Evolutionary conservation across 1,284 basidiomycete genomes (phyloP), one percentile per base, ranked within the genome.

Genomic region (Athelia psychrophila): DNA sequence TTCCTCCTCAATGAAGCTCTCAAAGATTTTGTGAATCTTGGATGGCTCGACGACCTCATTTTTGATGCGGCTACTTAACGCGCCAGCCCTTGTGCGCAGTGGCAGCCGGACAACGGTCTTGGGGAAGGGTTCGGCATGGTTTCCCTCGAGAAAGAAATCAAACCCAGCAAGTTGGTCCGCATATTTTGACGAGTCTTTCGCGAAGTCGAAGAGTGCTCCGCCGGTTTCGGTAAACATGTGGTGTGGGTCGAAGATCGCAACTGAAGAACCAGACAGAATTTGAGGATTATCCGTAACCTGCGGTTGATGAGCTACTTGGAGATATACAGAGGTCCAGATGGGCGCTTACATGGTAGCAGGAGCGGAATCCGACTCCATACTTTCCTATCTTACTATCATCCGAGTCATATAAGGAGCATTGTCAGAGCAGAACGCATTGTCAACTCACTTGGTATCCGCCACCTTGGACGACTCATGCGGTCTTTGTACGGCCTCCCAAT

Each of bases 251-350:
- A 80, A 69, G 33, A 79, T 69, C 1, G 67, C 72, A 1, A 80
- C 57, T 3, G 58, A 60, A 4, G 60, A 47, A 2, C 65, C 70
- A 0, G 79, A 81, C 3, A 80, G 62, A 46, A 80, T 71, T 62
- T 80, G 75, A 0, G 77, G 77, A 27, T 67, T 73, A 58, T 80
- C 78, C 1, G 78, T 80, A 12, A 79, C 56, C 78, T 81, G 51
- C 6, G 22, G 38, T 8, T 80, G 51, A 80, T 78, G 0, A 18
- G 2, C 45, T 1, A 47, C 30, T 5, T 44, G 33, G 12, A 47
- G 33, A 38, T 27, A 42, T 19, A 33, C 20, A 33, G 35, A 15
- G 40, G 35, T n/a, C n/a, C n/a, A 20, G 38, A 40, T 2, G 18
- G 19, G n/a, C n/a, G 58, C 73, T 32, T 60, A 79, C 77, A 60